phyloP scores from a whole-genome alignment of 768 basidiomycete genomes.

The Rhizopogon rudus region DNA sequence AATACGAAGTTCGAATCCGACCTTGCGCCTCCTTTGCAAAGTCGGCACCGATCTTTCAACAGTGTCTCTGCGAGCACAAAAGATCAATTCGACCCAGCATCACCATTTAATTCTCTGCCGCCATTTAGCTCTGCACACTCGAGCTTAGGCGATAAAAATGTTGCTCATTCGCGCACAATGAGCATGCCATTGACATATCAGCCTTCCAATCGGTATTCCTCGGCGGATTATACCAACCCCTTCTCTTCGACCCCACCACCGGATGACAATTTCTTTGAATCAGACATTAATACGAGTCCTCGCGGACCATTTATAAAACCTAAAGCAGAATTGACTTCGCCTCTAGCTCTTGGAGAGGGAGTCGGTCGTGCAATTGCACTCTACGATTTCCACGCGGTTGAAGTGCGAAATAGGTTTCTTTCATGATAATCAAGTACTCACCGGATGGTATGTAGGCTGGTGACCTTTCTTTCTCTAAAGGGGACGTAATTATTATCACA shows the following conservation, averaged over 20 bases:
- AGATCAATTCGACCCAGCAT: slow-evolving; percentile 28
- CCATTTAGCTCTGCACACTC: slow-evolving; percentile 29
- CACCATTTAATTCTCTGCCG: slow-evolving; percentile 30
- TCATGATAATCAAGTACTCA: background rate
- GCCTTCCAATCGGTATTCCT: slow-evolving; percentile 1
- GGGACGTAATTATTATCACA: slow-evolving; percentile 66
- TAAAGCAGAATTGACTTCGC: slow-evolving; percentile 44
- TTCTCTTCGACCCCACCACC: slow-evolving; percentile 21
- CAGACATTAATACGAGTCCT: slow-evolving; percentile 3
- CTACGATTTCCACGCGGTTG: slow-evolving; percentile 68
- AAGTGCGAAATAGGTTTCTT: slow-evolving; percentile 37
- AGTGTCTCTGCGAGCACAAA: slow-evolving; percentile 14
- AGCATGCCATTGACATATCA: slow-evolving; percentile 23
- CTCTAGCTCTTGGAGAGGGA: slow-evolving; percentile 51
- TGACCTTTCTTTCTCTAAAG: slow-evolving; percentile 72
- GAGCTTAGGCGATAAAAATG: slow-evolving; percentile 25
- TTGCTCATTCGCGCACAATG: slow-evolving; percentile 29
- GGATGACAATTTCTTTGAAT: slow-evolving; percentile 14
- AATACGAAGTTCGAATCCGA: slow-evolving; percentile 44
- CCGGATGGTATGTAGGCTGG: slow-evolving; percentile 43
- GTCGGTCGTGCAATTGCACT: slow-evolving; percentile 70
- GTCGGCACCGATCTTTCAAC: slow-evolving; percentile 14
- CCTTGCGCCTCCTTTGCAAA: slow-evolving; percentile 27
- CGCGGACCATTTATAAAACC: slow-evolving; percentile 34
- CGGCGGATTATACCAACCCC: slow-evolving; percentile 18